These are phyloP conservation scores for Komagataea norvegica DNA, from an alignment of 1,139 yeast genomes.

Conservation along the genomic window DNA sequence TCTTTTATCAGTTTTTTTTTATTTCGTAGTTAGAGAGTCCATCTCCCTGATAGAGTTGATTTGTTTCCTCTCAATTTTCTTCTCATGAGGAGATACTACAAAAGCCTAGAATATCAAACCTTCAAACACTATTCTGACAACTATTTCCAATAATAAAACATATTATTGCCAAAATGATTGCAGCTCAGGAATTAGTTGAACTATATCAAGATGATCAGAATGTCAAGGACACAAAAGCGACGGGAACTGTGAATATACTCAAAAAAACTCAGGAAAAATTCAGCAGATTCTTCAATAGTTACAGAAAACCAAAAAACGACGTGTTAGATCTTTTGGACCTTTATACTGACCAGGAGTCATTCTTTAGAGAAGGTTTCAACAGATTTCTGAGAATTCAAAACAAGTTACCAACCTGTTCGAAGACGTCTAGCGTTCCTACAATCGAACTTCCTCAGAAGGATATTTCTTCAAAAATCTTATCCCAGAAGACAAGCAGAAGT, in stretches of 20 bases:
- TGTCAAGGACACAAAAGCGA: neutral
- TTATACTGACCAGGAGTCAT: constrained; percentile 1
- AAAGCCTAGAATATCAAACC: neutral
- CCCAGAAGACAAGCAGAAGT: too few species aligned
- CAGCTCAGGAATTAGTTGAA: constrained; percentile 1
- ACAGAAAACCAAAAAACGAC: neutral
- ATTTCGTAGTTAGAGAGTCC: too few species aligned
- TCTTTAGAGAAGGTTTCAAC: neutral
- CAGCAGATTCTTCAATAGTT: neutral
- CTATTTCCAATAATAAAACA: neutral
- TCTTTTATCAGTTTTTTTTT: too few species aligned
- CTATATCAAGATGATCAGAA: constrained; percentile 3
- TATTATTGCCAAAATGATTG: neutral
- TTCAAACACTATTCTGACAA: neutral
- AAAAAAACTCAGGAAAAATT: neutral
- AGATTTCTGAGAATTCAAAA: neutral
- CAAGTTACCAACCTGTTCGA: too few species aligned
- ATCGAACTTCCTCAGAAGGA: too few species aligned
- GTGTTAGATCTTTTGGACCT: constrained; percentile 1
- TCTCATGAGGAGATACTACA: neutral
- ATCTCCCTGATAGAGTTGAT: too few species aligned
- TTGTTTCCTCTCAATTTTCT: neutral
- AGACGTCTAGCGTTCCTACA: too few species aligned
- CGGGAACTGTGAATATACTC: neutral
- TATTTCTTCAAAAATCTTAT: too few species aligned